Percentiles rank a stretch among this genome's conserved stretches.
Conservation (phyloP, 192 early-diverging fungal genomes). For the Rhizoclosmatium sp. region DNA sequence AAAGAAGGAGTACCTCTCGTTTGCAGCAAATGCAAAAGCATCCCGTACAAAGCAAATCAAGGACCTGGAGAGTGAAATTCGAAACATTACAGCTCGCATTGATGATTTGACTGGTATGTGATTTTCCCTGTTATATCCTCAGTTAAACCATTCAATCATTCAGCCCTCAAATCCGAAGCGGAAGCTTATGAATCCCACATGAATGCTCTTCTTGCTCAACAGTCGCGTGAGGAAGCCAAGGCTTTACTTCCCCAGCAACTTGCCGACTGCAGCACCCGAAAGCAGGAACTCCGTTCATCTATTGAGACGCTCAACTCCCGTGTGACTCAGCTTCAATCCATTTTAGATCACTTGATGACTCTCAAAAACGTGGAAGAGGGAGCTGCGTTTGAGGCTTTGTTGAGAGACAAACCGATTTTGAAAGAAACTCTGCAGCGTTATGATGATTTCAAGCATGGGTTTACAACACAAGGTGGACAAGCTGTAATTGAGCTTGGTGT, state of each 20-base stretch:
- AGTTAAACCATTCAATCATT: neutral
- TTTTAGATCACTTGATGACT: slow-evolving; percentile 24
- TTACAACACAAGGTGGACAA: slow-evolving; percentile 9
- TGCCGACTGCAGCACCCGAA: slow-evolving; percentile 6
- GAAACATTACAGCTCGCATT: slow-evolving; percentile 37
- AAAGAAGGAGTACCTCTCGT: slow-evolving; percentile 40
- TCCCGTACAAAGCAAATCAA: slow-evolving; percentile 25
- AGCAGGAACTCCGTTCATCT: slow-evolving; percentile 20
- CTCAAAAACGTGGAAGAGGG: slow-evolving; percentile 38
- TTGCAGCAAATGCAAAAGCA: slow-evolving; percentile 19
- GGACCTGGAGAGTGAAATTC: slow-evolving; percentile 49
- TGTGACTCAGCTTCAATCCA: slow-evolving; percentile 11
- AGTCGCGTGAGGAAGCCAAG: slow-evolving; percentile 1
- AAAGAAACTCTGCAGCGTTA: slow-evolving; percentile 65
- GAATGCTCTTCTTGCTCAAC: slow-evolving; percentile 24
- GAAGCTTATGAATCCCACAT: slow-evolving; percentile 38
- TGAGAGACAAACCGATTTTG: slow-evolving; percentile 48
- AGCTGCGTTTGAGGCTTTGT: slow-evolving; percentile 39
- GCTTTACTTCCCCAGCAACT: slow-evolving; percentile 4
- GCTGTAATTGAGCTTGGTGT: slow-evolving; percentile 8
- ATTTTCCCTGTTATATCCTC: neutral
- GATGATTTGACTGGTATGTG: slow-evolving; percentile 46
- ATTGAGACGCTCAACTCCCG: slow-evolving; percentile 41
- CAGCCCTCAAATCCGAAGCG: slow-evolving; percentile 43
- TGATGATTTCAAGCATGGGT: slow-evolving; percentile 60